Percentiles rank a stretch among this genome's conserved stretches.
Evolutionary conservation across 768 basidiomycete species (phyloP).

Genomic region (Phlegmacium glaucopus): DNA sequence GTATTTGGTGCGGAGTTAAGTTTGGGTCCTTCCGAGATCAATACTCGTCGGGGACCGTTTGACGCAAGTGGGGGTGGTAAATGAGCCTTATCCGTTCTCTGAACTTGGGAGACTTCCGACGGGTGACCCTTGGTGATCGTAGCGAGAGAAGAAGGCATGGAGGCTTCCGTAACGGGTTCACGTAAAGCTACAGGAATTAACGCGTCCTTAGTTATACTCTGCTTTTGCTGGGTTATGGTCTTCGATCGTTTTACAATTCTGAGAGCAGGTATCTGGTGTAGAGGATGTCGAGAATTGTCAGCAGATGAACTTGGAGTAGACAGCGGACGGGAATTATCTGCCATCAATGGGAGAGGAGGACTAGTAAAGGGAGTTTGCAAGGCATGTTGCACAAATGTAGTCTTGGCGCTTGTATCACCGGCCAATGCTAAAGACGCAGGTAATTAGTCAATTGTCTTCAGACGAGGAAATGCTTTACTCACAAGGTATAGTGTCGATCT

Average conservation of each 20-base stretch:
- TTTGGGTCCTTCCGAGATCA: conserved; percentile 25
- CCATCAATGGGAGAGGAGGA: not conserved
- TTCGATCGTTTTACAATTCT: conserved; percentile 44
- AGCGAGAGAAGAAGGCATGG: not conserved
- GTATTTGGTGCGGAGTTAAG: conserved; percentile 9
- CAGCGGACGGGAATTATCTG: conserved; percentile 3
- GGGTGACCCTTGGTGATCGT: conserved; percentile 2
- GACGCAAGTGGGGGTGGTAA: not conserved
- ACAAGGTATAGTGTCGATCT: too few relatives aligned
- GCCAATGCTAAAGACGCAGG: too few relatives aligned
- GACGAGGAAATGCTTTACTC: too few relatives aligned
- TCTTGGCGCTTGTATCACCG: not conserved
- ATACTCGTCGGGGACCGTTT: conserved; percentile 27
- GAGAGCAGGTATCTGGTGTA: conserved; percentile 39
- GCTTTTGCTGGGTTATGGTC: conserved; percentile 5
- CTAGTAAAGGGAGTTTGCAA: not conserved
- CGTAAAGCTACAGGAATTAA: conserved; percentile 5
- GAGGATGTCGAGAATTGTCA: conserved; percentile 18
- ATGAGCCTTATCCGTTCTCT: conserved; percentile 3
- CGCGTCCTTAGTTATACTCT: conserved; percentile 1
- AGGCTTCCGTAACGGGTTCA: conserved; percentile 3
- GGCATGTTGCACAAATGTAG: not conserved
- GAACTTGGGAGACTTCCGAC: not conserved
- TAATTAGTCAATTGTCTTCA: too few relatives aligned
- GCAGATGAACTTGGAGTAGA: conserved; percentile 18